Evolutionary conservation across 2,329 filamentous ascomycete genomes (phyloP).

Genomic region (Calonectria ilicicola): DNA sequence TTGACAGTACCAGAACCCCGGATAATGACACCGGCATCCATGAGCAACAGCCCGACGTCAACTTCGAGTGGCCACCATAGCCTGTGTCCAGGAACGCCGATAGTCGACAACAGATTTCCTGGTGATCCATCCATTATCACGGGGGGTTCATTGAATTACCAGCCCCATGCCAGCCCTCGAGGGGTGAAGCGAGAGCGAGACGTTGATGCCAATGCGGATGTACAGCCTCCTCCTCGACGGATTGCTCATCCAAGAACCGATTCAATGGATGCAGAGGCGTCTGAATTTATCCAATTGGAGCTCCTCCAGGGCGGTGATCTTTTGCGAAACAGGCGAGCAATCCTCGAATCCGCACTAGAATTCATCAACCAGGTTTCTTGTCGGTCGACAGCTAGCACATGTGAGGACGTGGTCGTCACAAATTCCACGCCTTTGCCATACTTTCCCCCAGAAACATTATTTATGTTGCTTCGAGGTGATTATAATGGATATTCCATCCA

Average conservation of each 20-base stretch:
- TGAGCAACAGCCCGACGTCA: background rate
- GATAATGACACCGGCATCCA: background rate
- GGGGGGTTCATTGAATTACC: background rate
- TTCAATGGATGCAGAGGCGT: conserved; percentile 3
- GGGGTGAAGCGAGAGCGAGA: conserved; percentile 13
- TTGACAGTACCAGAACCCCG: background rate
- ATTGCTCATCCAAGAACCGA: background rate
- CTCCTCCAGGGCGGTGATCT: background rate
- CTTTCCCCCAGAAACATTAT: conserved; percentile 1
- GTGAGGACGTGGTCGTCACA: background rate
- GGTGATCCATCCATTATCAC: background rate
- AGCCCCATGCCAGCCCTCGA: background rate
- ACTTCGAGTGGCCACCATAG: background rate
- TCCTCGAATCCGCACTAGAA: conserved; percentile 5
- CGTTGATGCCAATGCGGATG: background rate
- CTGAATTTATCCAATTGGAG: conserved; percentile 13
- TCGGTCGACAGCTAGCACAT: background rate
- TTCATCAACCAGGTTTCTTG: conserved; percentile 13
- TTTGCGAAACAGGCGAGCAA: background rate
- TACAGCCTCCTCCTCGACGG: background rate
- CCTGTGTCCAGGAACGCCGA: background rate
- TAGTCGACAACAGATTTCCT: background rate
- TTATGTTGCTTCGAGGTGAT: conserved; percentile 1
- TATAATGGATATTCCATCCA: background rate
- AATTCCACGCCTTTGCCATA: background rate